Evolutionary conservation across 352 stramenopile genomes (phyloP), one percentile per base, ranked within the genome.

Genomic region (Globisporangium perplexum): DNA sequence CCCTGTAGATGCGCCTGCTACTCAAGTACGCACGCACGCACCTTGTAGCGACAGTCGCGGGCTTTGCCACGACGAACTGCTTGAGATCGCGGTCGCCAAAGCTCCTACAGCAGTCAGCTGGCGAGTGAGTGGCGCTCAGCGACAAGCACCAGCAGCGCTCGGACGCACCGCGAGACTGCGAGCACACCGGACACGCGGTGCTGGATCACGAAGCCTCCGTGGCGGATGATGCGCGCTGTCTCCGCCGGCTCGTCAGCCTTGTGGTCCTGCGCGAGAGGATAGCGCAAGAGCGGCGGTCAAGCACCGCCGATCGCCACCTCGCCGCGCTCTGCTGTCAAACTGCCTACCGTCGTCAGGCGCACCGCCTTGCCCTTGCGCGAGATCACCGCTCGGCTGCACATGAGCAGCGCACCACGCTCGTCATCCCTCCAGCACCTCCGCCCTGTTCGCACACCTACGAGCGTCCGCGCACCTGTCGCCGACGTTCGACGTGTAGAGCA

Each of bases 31-130:
- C 15, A 26, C 22, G 4, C 24, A 4, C 36, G 54, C 63, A 89
- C 79, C 44, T 51, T 47, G 76, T 90, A 10, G 62, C 54, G 7
- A 64, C 71, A 2, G 54, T 79, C 55, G 68, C 59, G 2, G 83
- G 83, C 28, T 62, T 66, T 24, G 76, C 77, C 7, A 71, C 58
- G 18, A 93, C 78, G 41, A 83, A 89, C 41, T 78, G 65, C 63
- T 93, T 93, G 20, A 93, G 62, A 50, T 78, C 70, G 28, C 68
- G 58, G 45, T 93, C 83, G 14, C 83, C 83, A 63, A 91, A 93
- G 65, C 80, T 90, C 65, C 83, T 93, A 38, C 17, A 35, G 11
- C 8, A 35, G 30, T 6, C 26, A 30, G 26, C 26, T 2, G 5
- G 26, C 26, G 5, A 35, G 30, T 35, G 30, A 4, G 30, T 14